Conservation (phyloP, 1,139 yeast genomes). For the Kazachstania sp. region DNA sequence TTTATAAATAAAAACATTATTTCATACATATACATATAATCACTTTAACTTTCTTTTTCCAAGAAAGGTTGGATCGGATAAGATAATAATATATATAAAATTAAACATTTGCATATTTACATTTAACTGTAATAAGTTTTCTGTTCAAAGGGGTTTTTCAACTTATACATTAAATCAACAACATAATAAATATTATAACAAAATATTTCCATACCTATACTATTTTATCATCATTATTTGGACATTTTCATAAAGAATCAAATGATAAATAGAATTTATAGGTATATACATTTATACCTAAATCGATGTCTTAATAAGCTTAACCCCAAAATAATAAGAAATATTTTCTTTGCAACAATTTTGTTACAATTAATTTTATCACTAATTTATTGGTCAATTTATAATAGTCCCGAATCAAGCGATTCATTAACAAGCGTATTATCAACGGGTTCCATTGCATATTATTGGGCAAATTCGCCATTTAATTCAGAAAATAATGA, state of each 20-base stretch:
- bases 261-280: background rate
- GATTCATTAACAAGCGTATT: background rate
- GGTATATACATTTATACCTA: background rate
- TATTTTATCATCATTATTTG: background rate
- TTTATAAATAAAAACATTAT: too few species aligned
- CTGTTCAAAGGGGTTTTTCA: too few species aligned
- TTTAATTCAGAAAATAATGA: background rate
- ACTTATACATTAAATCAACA: too few species aligned
- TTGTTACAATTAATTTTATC: constrained; percentile 2
- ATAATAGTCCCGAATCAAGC: background rate
- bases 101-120: too few species aligned
- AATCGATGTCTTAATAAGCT: background rate
- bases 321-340: background rate
- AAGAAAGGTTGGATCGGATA: too few species aligned
- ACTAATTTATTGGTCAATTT: background rate
- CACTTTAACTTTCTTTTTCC: too few species aligned
- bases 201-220: background rate
- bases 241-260: background rate
- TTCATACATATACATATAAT: too few species aligned
- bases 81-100: too few species aligned
- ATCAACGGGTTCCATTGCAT: background rate
- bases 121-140: too few species aligned
- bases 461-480: background rate
- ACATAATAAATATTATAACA: background rate
- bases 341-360: background rate